These are phyloP conservation scores for Spergularia bocconei DNA, from an alignment of 148 eudicot genomes.

Conservation along the genomic window DNA sequence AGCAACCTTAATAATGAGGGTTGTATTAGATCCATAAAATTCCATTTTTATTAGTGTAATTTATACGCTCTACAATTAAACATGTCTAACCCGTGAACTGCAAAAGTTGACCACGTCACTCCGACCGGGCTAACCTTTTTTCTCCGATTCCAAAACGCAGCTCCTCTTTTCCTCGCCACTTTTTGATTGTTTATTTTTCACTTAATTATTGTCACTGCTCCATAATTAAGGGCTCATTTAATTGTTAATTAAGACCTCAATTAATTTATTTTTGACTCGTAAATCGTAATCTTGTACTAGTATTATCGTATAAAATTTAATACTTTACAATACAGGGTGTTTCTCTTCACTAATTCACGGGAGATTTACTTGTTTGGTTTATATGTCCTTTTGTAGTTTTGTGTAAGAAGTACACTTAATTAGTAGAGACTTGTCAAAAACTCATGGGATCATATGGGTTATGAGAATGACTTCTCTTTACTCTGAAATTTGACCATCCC, in stretches of 20 bases:
- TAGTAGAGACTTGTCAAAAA: too few species aligned
- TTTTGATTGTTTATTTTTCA: not conserved
- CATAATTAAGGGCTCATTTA: constrained; percentile 1
- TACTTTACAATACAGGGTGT: not conserved
- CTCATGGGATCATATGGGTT: too few species aligned
- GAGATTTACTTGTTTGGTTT: not conserved
- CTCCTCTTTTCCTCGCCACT: not conserved
- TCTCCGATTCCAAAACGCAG: not conserved
- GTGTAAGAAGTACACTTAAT: too few species aligned
- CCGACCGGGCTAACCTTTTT: not conserved
- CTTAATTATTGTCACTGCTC: not conserved
- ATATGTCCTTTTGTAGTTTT: too few species aligned
- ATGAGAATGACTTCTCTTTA: too few species aligned
- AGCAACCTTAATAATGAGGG: not conserved
- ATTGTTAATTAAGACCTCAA: not conserved
- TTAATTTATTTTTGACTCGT: too few species aligned
- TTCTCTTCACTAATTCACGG: not conserved
- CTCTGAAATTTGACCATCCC: too few species aligned
- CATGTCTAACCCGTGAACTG: constrained; percentile 18
- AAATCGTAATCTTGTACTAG: too few species aligned
- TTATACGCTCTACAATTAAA: not conserved
- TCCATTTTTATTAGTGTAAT: not conserved
- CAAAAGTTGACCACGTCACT: constrained; percentile 17
- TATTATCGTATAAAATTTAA: too few species aligned
- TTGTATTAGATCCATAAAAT: constrained; percentile 11